Evolutionary conservation across 495 filamentous ascomycete genomes (phyloP), one percentile per base, ranked within the genome.

Genomic region (Podospora pseudoanserina): DNA sequence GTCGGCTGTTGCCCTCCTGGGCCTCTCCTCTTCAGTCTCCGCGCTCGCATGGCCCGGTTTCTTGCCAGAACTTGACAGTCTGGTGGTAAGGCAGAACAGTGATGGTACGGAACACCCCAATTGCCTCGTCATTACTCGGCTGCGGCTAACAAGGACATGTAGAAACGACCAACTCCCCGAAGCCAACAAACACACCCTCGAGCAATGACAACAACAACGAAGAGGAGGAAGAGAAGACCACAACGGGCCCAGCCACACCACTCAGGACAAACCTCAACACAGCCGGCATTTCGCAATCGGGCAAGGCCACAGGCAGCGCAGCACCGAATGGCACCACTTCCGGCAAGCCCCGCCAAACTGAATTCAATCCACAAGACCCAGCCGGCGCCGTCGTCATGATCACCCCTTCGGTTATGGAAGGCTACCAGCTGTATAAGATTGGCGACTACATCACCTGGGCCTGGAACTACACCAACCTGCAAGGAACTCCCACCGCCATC

Each of bases 401-500:
- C 56, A 93, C 88, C 1, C 95, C 95, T 0, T 80, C 81, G 34
- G 68, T 78, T 4, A 78, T 83, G 0, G 83, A 82, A 5, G 85
- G 87, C 7, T 80, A 86, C 4, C 87, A 88, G 69, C 92, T 92
- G 75, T 98, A 92, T 87, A 94, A 94, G 78, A 90, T 98, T 75
- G 91, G 91, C 19, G 89, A 97, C 53, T 84, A 84, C 65, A 82
- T 97, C 18, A 97, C 93, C 1, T 94, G 94, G 78, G 89, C 81
- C 0, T 99, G 94, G 94, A 97, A 97, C 79, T 98, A 97, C 81
- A 99, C 95, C 2, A 92, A 90, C 58, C 82, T 99, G 54, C 85
- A 86, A 32, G 88, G 88, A 19, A 90, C 88, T 0, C 95, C 95
- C 0, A 88, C 86, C 3, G 89, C 87, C 34, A 79, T 99, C 71